These are phyloP conservation scores for Corrigiola litoralis DNA, from an alignment of 179 eudicot genomes.

Conservation along the genomic window DNA sequence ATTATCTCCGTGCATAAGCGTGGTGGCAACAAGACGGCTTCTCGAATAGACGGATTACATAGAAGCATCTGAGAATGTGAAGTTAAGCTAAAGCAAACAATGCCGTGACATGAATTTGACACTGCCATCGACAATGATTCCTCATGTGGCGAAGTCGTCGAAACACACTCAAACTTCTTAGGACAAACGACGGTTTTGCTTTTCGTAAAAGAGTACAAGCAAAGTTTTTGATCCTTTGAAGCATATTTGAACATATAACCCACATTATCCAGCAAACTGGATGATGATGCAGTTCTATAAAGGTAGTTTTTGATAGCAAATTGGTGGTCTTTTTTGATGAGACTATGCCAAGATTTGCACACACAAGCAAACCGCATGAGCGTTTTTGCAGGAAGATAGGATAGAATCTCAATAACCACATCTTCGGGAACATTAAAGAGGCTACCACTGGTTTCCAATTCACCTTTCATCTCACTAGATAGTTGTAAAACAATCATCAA, in stretches of 20 bases:
- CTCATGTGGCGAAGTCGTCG: no score
- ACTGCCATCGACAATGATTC: neutral
- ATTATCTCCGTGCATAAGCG: neutral
- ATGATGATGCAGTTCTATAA: neutral
- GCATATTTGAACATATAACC: neutral
- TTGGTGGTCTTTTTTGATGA: neutral
- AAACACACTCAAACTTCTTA: neutral
- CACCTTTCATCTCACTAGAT: no score
- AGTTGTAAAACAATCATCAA: no score
- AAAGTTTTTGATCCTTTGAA: neutral
- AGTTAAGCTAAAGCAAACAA: neutral
- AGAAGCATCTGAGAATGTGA: neutral
- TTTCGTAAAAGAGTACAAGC: neutral
- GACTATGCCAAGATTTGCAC: neutral
- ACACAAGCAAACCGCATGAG: neutral
- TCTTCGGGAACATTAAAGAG: neutral
- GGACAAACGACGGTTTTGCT: neutral
- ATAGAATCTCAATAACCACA: neutral
- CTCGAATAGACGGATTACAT: neutral
- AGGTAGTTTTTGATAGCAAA: neutral
- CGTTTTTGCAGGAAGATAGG: neutral
- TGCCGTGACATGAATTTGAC: neutral
- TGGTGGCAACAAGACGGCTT: neutral
- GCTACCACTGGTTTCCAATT: no score
- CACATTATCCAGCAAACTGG: neutral